Base-by-base conservation (phyloP, 73 alveolate genomes). In the Stentor roeselii region DNA sequence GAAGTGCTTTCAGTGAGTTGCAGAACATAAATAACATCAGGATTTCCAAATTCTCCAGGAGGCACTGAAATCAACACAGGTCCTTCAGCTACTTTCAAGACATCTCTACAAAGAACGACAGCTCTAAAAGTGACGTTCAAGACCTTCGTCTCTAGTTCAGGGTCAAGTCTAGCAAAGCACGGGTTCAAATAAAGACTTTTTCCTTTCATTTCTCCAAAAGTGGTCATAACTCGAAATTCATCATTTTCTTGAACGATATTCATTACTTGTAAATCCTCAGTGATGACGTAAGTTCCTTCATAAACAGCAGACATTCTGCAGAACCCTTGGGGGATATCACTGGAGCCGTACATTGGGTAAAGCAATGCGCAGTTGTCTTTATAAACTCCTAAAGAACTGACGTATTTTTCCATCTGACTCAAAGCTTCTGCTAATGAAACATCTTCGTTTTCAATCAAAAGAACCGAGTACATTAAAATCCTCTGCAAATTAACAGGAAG, bases 281-380 rank as follows among this genome's bases (percentile, higher is more conserved):
- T 67, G 37, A 67, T 67, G 1, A 67, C 80, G 41, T 67, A 67
- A 2, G 80, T 67, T 1, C 80, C 80, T 67, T 67, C 80, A 2
- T 67, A 67, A 67, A 67, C 80, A 27, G 80, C 80, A 34, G 50
- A 67, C n/a, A 67, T 32, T 30, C 80, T n/a, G 41, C 80, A 67
- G 80, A 67, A 67, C 14, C 80, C 80, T 67, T 67, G 80, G 34
- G 80, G 37, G 80, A 67, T 67, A 32, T 67, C 80, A 21, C 80
- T 32, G 21, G 80, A 21, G 3, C 80, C 80, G 41, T 67, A 67
- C 80, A 67, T 67, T 30, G 80, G 80, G 42, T 67, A 67, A 11
- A 67, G 37, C 37, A 67, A 67, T 27, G 80, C 37, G 41, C 41
- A 67, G 0, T 32, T 32, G n/a, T 67, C 80, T 67, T 67, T 67